phyloP scores from a whole-genome alignment of 305 asterid genomes.

The Rubia tinctorum region DNA sequence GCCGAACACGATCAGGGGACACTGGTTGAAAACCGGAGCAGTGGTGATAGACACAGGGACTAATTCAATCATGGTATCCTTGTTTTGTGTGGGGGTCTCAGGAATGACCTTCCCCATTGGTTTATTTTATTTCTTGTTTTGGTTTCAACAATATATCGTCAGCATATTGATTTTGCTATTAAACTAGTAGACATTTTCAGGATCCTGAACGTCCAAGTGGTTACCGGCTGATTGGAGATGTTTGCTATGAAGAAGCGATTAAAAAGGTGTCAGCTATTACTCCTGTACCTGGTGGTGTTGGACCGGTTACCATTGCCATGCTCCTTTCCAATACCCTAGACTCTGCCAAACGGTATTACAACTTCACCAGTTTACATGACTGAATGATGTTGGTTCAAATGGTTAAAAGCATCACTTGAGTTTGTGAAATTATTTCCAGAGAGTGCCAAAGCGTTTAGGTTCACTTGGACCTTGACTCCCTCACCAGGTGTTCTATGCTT shows the following conservation, averaged over 20 bases:
- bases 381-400: no score
- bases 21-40: slow-evolving; percentile 29
- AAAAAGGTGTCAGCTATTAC: slow-evolving; percentile 24
- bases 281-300: slow-evolving; percentile 29
- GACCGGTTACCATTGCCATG: slow-evolving; percentile 26
- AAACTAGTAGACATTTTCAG: neutral
- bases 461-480: no score
- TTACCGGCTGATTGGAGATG: slow-evolving; percentile 23
- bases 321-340: slow-evolving; percentile 24
- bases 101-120: neutral
- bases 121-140: no score
- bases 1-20: slow-evolving; percentile 23
- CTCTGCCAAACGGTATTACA: slow-evolving; percentile 24
- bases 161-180: neutral
- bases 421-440: no score
- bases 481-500: no score
- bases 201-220: slow-evolving; percentile 2
- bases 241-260: slow-evolving; percentile 29
- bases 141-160: no score
- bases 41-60: slow-evolving; percentile 26
- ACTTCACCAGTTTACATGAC: neutral
- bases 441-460: no score
- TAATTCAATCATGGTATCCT: slow-evolving; percentile 19
- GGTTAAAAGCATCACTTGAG: no score
- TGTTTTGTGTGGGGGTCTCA: neutral